Conservation (phyloP, 2,329 filamentous ascomycete species). For the Dissoconium aciculare region DNA sequence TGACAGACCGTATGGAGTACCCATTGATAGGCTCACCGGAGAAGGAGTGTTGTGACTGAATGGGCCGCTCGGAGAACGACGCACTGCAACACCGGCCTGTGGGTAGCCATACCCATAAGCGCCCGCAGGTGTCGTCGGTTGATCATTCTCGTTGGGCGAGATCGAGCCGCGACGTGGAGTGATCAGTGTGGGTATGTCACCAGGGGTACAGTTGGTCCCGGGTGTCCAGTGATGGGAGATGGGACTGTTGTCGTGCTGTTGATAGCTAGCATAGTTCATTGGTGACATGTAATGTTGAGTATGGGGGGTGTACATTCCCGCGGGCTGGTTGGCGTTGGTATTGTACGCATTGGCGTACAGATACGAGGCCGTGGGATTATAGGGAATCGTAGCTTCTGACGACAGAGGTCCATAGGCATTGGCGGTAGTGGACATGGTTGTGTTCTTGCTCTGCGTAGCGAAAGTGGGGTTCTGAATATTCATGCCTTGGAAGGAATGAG, state of each 20-base stretch:
- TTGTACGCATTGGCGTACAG: slow-evolving; percentile 21
- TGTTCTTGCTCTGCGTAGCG: slow-evolving; percentile 23
- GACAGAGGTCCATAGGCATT: slow-evolving; percentile 19
- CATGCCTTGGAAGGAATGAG: slow-evolving; percentile 29
- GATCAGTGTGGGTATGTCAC: slow-evolving; percentile 36
- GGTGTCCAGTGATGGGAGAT: slow-evolving; percentile 33
- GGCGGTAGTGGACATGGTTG: slow-evolving; percentile 17
- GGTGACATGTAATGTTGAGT: slow-evolving; percentile 30
- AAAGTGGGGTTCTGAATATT: slow-evolving; percentile 23
- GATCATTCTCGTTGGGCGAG: slow-evolving; percentile 39
- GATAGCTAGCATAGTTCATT: slow-evolving; percentile 30
- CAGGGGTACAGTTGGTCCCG: slow-evolving; percentile 28
- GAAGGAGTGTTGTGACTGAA: slow-evolving; percentile 37
- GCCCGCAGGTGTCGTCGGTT: slow-evolving; percentile 33
- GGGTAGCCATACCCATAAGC: slow-evolving; percentile 25
- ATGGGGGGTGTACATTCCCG: slow-evolving; percentile 33
- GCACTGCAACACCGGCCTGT: slow-evolving; percentile 32
- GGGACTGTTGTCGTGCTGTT: slow-evolving; percentile 32
- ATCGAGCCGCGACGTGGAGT: slow-evolving; percentile 38
- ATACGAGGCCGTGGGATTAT: slow-evolving; percentile 20
- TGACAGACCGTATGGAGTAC: slow-evolving; percentile 29
- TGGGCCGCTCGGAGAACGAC: slow-evolving; percentile 35
- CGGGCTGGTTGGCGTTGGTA: slow-evolving; percentile 17
- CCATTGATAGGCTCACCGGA: slow-evolving; percentile 31
- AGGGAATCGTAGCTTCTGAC: slow-evolving; percentile 19